Base-by-base conservation (phyloP, 768 basidiomycete genomes). In the Naganishia friedmannii region DNA sequence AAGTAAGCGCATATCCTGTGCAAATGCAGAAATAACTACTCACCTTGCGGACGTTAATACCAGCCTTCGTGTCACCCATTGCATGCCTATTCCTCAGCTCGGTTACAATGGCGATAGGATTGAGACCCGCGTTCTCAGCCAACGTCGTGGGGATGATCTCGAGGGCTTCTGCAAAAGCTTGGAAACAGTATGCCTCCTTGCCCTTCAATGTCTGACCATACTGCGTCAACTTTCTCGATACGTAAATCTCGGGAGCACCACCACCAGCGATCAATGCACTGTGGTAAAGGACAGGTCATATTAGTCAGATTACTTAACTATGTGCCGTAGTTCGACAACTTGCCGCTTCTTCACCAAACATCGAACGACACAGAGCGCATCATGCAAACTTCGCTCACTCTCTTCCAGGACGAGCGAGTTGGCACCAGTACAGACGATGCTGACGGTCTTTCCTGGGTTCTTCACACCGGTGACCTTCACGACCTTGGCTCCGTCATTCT, bases 121-220 rank as follows among this genome's bases (percentile, higher is more conserved):
- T 96, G 69, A 99, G 85, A 53, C 96, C 96, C 28, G 96, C 96
- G 79, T 99, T 99, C 83, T 99, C 96, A 29, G 96, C 96, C 26
- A 99, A 85, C 0, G 96, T 99, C 2, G 90, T 95, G 4, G 96
- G 96, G 72, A 99, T 98, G 72, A 98, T 91, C 81, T 98, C 96
- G 58, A 99, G 86, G 0, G 96, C 93, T 77, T 98, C 95, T 32
- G 96, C 94, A 77, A 93, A 99, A 3, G 93, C 94, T 76, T 96
- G 92, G 88, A 97, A 96, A 82, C 96, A 98, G 82, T 97, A 98
- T 10, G 95, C 92, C 81, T 98, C 94, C 90, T 97, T 97, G 58
- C 96, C 95, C 82, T 90, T 95, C 71, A 98, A 85, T 0, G 92
- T 90, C 74, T 95, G 92, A 1, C 93, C 88, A 75, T 95, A 87